Evolutionary conservation across 352 stramenopile species (phyloP), one percentile per base, ranked within the genome.

Genomic region (Thraustochytrium striatum): DNA sequence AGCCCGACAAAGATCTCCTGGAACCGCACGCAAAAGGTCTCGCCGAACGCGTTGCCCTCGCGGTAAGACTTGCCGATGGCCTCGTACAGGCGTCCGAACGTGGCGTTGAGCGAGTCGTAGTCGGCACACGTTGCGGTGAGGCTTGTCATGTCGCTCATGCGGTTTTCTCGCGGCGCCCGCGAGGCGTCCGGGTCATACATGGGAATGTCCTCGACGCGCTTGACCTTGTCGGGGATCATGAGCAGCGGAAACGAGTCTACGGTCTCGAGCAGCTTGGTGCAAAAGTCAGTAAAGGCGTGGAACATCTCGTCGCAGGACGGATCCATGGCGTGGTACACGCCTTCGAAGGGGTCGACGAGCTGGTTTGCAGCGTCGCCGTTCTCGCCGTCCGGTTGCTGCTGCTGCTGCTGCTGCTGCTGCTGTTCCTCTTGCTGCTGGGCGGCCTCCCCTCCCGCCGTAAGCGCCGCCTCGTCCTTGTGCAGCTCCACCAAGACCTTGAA

Each of bases 121-220:
- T 75, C 65, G 16, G 65, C 65, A 25, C 65, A 75, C 11, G 65
- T 75, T 0, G 65, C 65, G 11, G 65, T 75, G 35, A 75, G 52
- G 16, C 21, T 50, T 21, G 65, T 75, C 65, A 75, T 75, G 30
- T 75, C 65, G 50, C 65, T 61, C 65, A 75, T 65, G 9, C 65
- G 21, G 30, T 75, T 75, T 43, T 75, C 65, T 13, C 1, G 19
- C 16, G 52, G 43, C 16, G 30, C 65, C 1, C 65, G 65, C 25
- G 65, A 41, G 65, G 41, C 58, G 16, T 75, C 65, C 25, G 65
- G 65, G 25, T 75, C 65, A 32, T 75, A 75, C 5, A 38, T 30
- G 30, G 43, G 65, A 39, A 75, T 75, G 21, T 75, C 65, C 52
- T 75, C 52, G 30, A 75, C 65, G 44, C 41, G 68, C 11, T n/a